Evolutionary conservation across 192 early-diverging fungal species (phyloP), one percentile per base, ranked within the genome.

Genomic region (Linnemannia hyalina): DNA sequence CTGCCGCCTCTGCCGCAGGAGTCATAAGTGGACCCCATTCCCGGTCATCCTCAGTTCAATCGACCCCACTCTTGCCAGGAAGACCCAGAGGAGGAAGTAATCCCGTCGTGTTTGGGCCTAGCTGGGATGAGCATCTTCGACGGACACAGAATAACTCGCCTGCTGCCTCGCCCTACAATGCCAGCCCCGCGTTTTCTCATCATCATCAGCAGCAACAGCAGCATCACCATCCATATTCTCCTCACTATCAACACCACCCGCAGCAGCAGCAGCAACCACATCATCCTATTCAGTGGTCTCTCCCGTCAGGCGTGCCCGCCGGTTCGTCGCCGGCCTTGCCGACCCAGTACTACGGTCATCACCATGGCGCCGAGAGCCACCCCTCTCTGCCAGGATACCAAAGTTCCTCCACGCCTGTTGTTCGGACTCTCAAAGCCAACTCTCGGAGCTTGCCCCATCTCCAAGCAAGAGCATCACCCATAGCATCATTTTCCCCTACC

Each of bases 401-500:
- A 8, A 57, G 36, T 22, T 42, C 42, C 11, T 41, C 68, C 7
- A 35, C 73, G 0, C 60, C 82, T 10, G 38, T 79, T 6, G 36
- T 40, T 42, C 72, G 80, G 1, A 86, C 84, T 16, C 76, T 86
- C 15, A 86, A 86, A 29, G 76, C 80, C 29, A 86, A 81, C 46
- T 86, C 84, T 9, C 73, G 84, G 22, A 86, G 84, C 40, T 26
- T 86, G 20, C 84, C 84, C 0, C 84, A 86, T 4, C 68, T 86
- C 11, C 84, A 86, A 54, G 76, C 84, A 3, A 70, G 84, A 13
- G 72, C 57, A 4, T 65, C 42, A 81, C 84, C 36, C 32, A 46
- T 49, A 42, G 63, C 4, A 63, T 11, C 13, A n/a, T 32, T 26
- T 10, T 40, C 41, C 23, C 29, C 71, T 77, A 29, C 70, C 18